Conservation (phyloP, 768 basidiomycete genomes). For the Mycena kentingensis region DNA sequence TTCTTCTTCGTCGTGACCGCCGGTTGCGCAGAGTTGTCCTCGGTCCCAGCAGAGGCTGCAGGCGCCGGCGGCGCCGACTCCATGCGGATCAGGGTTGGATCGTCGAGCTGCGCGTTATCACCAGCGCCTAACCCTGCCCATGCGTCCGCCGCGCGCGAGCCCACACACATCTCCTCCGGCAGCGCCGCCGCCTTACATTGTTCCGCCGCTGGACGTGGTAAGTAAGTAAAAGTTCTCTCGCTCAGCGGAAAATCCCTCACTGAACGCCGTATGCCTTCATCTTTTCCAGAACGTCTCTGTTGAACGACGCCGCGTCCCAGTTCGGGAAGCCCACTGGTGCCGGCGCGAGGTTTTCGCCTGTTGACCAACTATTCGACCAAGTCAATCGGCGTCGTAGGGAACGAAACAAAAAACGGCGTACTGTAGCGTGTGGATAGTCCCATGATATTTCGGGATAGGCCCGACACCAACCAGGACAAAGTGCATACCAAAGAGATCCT, state of each 20-base stretch:
- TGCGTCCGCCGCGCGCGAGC: not conserved
- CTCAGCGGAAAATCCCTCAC: not conserved
- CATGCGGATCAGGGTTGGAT: not conserved
- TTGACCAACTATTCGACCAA: not conserved
- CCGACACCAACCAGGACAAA: not conserved
- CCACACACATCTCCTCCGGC: not conserved
- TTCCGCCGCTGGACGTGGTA: not conserved
- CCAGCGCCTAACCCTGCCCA: not conserved
- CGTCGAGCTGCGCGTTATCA: not conserved
- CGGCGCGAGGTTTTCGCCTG: not conserved
- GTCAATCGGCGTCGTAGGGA: not conserved
- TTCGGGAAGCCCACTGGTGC: not conserved
- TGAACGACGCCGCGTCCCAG: not conserved
- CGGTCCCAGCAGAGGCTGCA: too few relatives aligned
- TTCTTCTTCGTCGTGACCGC: too few relatives aligned
- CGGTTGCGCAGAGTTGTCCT: too few relatives aligned
- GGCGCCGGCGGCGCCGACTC: too few relatives aligned
- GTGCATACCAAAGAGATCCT: not conserved
- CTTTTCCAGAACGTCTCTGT: not conserved
- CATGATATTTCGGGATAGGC: not conserved
- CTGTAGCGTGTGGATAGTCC: not conserved
- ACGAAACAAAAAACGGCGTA: not conserved
- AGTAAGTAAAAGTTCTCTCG: not conserved
- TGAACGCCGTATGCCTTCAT: conserved; percentile 1
- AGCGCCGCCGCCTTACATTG: not conserved